A percentile compares a stretch with the other conserved stretches of the same genome.
These are phyloP conservation scores for Talaromyces sp. DNA, from an alignment of 2,329 filamentous ascomycete species.

Conservation along the genomic window DNA sequence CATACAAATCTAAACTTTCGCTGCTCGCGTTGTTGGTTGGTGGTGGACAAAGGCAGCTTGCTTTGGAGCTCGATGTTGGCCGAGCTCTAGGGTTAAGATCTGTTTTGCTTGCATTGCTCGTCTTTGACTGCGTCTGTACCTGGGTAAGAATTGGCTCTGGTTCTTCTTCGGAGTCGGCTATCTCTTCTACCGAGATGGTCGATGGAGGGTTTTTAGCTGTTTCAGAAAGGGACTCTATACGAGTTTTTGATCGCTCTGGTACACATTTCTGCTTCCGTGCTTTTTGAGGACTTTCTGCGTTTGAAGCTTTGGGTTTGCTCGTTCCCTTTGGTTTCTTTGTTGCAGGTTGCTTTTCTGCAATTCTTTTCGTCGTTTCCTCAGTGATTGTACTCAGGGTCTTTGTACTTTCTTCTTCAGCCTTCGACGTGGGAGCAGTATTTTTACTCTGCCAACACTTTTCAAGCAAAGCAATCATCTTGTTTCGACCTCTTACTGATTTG, in stretches of 20 bases:
- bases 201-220: slow-evolving; percentile 3
- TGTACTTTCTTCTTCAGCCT: background rate
- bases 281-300: slow-evolving; percentile 8
- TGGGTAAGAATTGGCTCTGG: slow-evolving; percentile 23
- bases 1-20: slow-evolving; percentile 36
- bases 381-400: background rate
- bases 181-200: slow-evolving; percentile 27
- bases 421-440: slow-evolving; percentile 17
- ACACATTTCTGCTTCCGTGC: background rate
- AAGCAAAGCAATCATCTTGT: slow-evolving; percentile 64
- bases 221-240: background rate
- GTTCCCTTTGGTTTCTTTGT: background rate
- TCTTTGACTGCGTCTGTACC: slow-evolving; percentile 13
- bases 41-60: background rate
- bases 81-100: background rate
- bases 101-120: background rate
- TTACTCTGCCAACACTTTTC: slow-evolving; percentile 67
- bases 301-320: slow-evolving; percentile 19
- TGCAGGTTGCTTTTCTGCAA: background rate
- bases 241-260: background rate
- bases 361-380: background rate
- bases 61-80: slow-evolving; percentile 7
- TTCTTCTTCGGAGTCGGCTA: slow-evolving; percentile 34
- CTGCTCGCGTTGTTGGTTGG: background rate
- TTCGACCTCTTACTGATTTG: slow-evolving; percentile 63